phyloP scores from a whole-genome alignment of 257 asterid species.

The Solanum appendiculatum region DNA sequence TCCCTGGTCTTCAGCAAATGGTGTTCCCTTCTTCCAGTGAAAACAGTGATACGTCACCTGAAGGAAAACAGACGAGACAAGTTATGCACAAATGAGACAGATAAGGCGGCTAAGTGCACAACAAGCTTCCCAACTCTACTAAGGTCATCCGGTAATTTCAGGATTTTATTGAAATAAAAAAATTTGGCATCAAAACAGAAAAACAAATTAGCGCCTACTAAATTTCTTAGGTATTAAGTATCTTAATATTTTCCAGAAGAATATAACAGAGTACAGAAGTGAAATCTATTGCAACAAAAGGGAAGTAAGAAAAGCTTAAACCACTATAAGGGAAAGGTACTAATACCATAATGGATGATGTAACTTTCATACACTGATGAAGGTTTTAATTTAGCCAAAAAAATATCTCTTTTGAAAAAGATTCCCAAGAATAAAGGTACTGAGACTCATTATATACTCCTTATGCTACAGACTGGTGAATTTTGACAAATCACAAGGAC shows the following conservation, averaged over 20 bases:
- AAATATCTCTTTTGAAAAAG: neutral
- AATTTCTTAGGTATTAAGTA: neutral
- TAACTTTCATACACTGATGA: neutral
- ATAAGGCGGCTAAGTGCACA: neutral
- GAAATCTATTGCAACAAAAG: neutral
- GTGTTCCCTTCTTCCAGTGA: conserved; percentile 97
- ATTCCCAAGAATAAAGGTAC: neutral
- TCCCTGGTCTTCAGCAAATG: conserved; percentile 92
- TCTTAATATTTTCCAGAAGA: neutral
- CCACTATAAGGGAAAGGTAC: neutral
- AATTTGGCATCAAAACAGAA: neutral
- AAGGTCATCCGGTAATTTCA: neutral
- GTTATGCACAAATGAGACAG: neutral
- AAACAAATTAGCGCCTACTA: neutral
- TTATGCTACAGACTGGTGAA: neutral
- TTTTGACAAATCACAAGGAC: neutral
- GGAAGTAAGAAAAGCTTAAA: neutral
- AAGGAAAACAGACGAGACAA: conserved; percentile 2
- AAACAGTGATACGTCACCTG: conserved; percentile 81
- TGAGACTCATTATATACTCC: neutral
- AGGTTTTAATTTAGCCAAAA: neutral
- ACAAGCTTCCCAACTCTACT: neutral
- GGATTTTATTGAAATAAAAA: neutral
- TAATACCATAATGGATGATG: neutral
- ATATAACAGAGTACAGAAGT: neutral